Evolutionary conservation across 1,139 yeast genomes (phyloP).

Genomic region (Arxiozyma slooffiae): DNA sequence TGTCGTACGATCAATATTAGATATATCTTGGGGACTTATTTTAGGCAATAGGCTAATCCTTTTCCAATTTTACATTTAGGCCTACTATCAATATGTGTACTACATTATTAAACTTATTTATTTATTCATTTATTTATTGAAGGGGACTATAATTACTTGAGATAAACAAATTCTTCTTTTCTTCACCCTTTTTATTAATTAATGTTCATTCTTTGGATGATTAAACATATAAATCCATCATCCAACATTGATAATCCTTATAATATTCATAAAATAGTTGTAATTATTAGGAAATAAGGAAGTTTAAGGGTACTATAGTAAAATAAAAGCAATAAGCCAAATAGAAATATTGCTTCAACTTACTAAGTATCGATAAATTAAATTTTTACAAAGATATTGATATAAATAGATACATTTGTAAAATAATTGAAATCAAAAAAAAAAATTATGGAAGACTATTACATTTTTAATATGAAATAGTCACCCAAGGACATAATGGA

Average conservation of each 20-base stretch:
- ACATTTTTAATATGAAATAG: not conserved
- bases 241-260: not conserved
- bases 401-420: not conserved
- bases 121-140: no score
- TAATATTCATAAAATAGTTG: not conserved
- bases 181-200: not conserved
- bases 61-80: not conserved
- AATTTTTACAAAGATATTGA: not conserved
- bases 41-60: not conserved
- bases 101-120: not conserved
- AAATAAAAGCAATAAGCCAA: not conserved
- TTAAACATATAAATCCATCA: not conserved
- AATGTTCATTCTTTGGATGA: no score
- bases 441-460: no score
- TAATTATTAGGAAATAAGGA: not conserved
- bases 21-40: not conserved
- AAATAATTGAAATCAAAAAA: not conserved
- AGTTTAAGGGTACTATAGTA: not conserved
- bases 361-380: not conserved
- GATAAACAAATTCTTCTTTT: no score
- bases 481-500: not conserved
- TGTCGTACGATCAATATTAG: not conserved
- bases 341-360: no score
- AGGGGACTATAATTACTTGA: not conserved
- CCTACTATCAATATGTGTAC: not conserved